A percentile compares a stretch with the other conserved stretches of the same genome.
Evolutionary conservation across 306 rosid species (phyloP).

Genomic region (Sophora flavescens): DNA sequence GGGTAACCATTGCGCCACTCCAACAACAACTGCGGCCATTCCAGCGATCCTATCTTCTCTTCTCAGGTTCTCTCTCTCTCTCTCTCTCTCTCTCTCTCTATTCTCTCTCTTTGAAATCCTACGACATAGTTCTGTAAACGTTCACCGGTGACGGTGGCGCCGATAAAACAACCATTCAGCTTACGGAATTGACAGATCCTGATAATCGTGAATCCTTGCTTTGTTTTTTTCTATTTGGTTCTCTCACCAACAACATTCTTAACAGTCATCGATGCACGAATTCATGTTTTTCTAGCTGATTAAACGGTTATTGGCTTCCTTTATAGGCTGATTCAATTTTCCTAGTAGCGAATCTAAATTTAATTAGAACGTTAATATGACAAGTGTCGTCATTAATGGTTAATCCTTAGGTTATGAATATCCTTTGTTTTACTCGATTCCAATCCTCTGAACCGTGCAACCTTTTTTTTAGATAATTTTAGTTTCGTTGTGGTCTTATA

Average conservation of each 20-base stretch:
- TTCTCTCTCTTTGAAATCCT: neutral
- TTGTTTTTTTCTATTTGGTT: neutral
- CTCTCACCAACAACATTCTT: neutral
- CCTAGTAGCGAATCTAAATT: neutral
- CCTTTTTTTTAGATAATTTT: neutral
- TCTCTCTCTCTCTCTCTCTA: neutral
- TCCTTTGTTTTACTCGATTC: neutral
- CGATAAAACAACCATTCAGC: neutral
- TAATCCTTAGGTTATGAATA: constrained; percentile 2
- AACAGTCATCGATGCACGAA: neutral
- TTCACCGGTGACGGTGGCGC: neutral
- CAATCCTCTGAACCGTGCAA: neutral
- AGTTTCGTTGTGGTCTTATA: neutral
- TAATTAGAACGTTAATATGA: neutral
- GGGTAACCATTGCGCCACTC: constrained; percentile 43
- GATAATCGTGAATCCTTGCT: neutral
- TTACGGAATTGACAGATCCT: constrained; percentile 13
- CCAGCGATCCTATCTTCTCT: neutral
- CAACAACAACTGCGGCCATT: constrained; percentile 17
- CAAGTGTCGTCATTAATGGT: neutral
- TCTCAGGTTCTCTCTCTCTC: constrained; percentile 1
- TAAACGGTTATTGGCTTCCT: neutral
- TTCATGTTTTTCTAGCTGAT: neutral
- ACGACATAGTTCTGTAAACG: neutral
- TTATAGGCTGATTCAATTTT: neutral